phyloP scores from a whole-genome alignment of 108 stramenopile species.

The Cyclotella kingstonii region DNA sequence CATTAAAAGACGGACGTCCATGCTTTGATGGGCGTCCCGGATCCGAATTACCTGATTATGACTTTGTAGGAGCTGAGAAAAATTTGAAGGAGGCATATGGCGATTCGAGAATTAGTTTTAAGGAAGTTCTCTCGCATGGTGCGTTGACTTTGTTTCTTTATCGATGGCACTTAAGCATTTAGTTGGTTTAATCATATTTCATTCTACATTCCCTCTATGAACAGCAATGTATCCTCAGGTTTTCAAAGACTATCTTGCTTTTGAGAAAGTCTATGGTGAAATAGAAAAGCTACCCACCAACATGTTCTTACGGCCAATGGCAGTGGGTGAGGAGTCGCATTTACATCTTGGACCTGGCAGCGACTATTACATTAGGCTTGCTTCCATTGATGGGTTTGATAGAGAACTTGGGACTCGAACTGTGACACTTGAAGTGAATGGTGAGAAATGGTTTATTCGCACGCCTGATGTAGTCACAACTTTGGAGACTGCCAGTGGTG shows the following conservation, averaged over 20 bases:
- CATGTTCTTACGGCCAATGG: slow-evolving; percentile 59
- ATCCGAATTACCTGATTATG: slow-evolving; percentile 60
- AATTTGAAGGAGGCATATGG: slow-evolving; percentile 57
- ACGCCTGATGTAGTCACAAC: slow-evolving; percentile 40
- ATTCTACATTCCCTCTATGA: not conserved
- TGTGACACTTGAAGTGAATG: slow-evolving; percentile 78
- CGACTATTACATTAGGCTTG: slow-evolving; percentile 51
- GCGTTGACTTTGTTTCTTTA: no score
- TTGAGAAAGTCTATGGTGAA: slow-evolving; percentile 45
- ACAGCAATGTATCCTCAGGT: slow-evolving; percentile 68
- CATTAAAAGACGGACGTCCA: slow-evolving; percentile 51
- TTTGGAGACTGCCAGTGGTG: slow-evolving; percentile 16
- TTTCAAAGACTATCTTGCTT: slow-evolving; percentile 58
- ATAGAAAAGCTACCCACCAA: slow-evolving; percentile 63
- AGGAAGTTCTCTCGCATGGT: slow-evolving; percentile 59
- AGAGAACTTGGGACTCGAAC: slow-evolving; percentile 38
- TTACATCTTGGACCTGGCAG: slow-evolving; percentile 50
- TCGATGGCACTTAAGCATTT: no score
- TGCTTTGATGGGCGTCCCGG: slow-evolving; percentile 78
- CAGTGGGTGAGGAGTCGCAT: slow-evolving; percentile 60
- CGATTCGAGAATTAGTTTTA: slow-evolving; percentile 39
- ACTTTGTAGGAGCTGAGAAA: slow-evolving; percentile 60
- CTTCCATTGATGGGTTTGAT: slow-evolving; percentile 29
- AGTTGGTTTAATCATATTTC: no score
- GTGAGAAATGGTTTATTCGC: slow-evolving; percentile 48